These are phyloP conservation scores for Thraustotheca clavata DNA, from an alignment of 352 stramenopile genomes.

Conservation along the genomic window DNA sequence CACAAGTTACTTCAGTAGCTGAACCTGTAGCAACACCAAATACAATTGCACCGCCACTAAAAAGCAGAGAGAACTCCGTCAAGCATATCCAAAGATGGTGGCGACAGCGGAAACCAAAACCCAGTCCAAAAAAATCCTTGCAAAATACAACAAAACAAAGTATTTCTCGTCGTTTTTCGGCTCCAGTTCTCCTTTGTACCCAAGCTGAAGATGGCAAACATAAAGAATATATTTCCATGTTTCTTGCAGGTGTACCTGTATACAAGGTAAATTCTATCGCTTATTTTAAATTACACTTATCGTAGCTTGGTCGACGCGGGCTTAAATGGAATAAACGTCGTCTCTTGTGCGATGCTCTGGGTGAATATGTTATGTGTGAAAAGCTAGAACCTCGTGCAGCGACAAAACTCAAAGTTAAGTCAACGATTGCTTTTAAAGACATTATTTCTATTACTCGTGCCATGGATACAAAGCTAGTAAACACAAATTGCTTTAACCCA, in stretches of 20 bases:
- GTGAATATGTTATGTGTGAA: not conserved
- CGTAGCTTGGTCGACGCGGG: conserved; percentile 11
- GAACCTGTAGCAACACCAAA: no score
- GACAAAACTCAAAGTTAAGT: not conserved
- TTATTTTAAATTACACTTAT: not conserved
- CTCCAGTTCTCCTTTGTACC: not conserved
- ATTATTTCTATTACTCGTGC: not conserved
- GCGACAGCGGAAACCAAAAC: not conserved
- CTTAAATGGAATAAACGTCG: conserved; percentile 3
- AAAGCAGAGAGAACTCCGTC: not conserved
- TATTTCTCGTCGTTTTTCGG: not conserved
- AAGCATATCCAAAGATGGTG: not conserved
- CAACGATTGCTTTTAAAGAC: not conserved
- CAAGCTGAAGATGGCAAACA: not conserved
- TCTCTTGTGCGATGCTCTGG: not conserved
- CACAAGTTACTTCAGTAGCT: no score
- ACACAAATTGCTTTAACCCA: no score
- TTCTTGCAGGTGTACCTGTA: not conserved
- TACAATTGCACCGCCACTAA: no score
- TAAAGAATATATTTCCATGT: not conserved
- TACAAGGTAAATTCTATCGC: conserved; percentile 9
- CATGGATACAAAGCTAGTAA: not conserved
- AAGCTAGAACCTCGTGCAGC: not conserved
- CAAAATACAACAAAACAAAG: not conserved
- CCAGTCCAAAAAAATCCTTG: not conserved